These are phyloP conservation scores for Candida incommunis DNA, from an alignment of 805 yeast species.

Conservation along the genomic window DNA sequence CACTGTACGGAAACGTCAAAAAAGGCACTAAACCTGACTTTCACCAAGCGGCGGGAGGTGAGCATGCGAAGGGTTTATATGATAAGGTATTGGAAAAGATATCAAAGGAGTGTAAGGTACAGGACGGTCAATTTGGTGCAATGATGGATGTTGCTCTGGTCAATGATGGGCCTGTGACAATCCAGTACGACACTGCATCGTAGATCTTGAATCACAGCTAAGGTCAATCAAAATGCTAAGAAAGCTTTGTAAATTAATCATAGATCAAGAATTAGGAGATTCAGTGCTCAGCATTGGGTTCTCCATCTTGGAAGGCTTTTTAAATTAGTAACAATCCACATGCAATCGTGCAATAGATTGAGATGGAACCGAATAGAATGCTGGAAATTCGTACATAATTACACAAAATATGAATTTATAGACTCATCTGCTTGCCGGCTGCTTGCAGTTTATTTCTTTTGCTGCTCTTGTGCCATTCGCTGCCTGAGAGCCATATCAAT, in stretches of 20 bases:
- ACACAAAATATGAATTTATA: too few relatives aligned
- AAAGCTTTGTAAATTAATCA: too few relatives aligned
- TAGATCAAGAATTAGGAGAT: too few relatives aligned
- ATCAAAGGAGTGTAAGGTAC: slow-evolving; percentile 37
- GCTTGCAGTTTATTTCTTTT: too few relatives aligned
- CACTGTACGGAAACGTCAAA: slow-evolving; percentile 68
- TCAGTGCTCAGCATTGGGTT: too few relatives aligned
- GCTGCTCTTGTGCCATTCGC: background rate
- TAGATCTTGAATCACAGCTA: background rate
- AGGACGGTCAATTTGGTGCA: slow-evolving; percentile 89
- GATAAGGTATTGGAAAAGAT: slow-evolving; percentile 26
- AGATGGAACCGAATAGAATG: too few relatives aligned
- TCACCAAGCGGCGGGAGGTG: slow-evolving; percentile 81
- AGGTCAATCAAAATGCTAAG: too few relatives aligned
- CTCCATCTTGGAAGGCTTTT: too few relatives aligned
- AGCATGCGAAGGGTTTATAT: slow-evolving; percentile 34
- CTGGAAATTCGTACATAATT: too few relatives aligned
- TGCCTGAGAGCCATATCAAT: slow-evolving; percentile 30
- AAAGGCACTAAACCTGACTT: slow-evolving; percentile 95
- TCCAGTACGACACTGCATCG: slow-evolving; percentile 50
- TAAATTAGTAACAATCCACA: too few relatives aligned
- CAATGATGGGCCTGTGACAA: slow-evolving; percentile 91
- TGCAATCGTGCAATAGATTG: too few relatives aligned
- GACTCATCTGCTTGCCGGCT: too few relatives aligned
- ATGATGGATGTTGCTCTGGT: slow-evolving; percentile 89